Base-by-base conservation (phyloP, 2,329 filamentous ascomycete genomes). In the Fusarium continuum region DNA sequence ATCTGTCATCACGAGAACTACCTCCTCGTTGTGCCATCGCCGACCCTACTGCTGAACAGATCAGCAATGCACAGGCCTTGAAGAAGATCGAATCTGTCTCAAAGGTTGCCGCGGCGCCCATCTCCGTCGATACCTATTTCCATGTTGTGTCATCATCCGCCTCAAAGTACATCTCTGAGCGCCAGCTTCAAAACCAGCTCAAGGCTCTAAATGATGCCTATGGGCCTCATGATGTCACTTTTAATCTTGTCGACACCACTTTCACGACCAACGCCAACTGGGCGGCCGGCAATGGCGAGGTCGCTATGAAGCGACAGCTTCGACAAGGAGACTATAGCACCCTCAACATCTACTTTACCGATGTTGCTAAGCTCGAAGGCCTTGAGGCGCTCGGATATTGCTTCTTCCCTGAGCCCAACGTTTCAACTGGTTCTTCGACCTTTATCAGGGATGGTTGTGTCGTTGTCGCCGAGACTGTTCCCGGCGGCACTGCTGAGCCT, bases 201-300 rank as follows among this genome's bases (percentile, higher is more conserved):
- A 60, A 71, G 4, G 76, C 78, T 17, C 67, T 85, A 67, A 84
- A 84, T 68, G 49, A 63, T 0, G 78, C 78, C 14, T 85, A 79
- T 54, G 73, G 72, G 16, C 73, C 76, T 1, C 74, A 82, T 26
- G 76, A 77, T 47, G 75, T 84, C 62, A 68, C 68, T 2, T 85
- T 84, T 72, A 76, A 74, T 22, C 75, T 82, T 34, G 73, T 77
- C 17, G 74, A 74, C 48, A 80, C 73, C 17, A 77, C 78, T 51
- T 79, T 75, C 61, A 82, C 82, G 29, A 72, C 83, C 66, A 83
- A 85, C 74, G 32, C 71, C 17, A 72, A 72, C 66, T 85, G 81
- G 80, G 79, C 80, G 25, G 63, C 55, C 13, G 80, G 79, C 20
- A 71, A 73, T 3, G 59, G 66, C n/a, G 77, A 81, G 55, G 47